Percentiles rank a stretch among this genome's conserved stretches.
These are phyloP conservation scores for Ogataea neopini DNA, from an alignment of 805 yeast species.

Conservation along the genomic window DNA sequence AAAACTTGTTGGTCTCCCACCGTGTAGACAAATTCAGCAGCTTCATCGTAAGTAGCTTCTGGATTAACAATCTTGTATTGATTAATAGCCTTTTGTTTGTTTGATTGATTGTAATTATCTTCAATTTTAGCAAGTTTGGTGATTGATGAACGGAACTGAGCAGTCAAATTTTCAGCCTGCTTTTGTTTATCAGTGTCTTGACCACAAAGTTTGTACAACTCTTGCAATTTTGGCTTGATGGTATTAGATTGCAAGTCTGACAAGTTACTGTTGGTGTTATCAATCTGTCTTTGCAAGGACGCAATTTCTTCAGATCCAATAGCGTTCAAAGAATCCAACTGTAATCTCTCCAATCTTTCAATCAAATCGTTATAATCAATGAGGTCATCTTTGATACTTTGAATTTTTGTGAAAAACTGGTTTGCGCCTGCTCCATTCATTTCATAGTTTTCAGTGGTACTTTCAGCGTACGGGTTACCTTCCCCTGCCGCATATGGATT, in stretches of 20 bases:
- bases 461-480: conserved; percentile 25
- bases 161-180: conserved; percentile 88
- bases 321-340: conserved; percentile 69
- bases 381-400: conserved; percentile 65
- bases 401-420: conserved; percentile 67
- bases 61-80: conserved; percentile 91
- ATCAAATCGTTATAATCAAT: conserved; percentile 70
- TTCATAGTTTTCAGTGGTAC: conserved; percentile 20
- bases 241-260: conserved; percentile 66
- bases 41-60: conserved; percentile 79
- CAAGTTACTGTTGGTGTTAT: conserved; percentile 74
- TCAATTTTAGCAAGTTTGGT: conserved; percentile 86
- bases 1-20: conserved; percentile 87
- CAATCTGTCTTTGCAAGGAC: conserved; percentile 72
- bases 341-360: conserved; percentile 68
- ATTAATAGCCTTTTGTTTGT: conserved; percentile 85
- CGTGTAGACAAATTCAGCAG: conserved; percentile 82
- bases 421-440: conserved; percentile 28
- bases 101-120: conserved; percentile 80
- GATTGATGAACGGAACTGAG: conserved; percentile 79
- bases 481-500: conserved; percentile 30
- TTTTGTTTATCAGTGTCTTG: conserved; percentile 79
- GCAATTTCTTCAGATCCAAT: conserved; percentile 70
- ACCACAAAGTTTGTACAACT: conserved; percentile 68
- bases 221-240: conserved; percentile 75